These are phyloP conservation scores for Plasmodium ovale DNA, from an alignment of 169 alveolate genomes.

Conservation along the genomic window DNA sequence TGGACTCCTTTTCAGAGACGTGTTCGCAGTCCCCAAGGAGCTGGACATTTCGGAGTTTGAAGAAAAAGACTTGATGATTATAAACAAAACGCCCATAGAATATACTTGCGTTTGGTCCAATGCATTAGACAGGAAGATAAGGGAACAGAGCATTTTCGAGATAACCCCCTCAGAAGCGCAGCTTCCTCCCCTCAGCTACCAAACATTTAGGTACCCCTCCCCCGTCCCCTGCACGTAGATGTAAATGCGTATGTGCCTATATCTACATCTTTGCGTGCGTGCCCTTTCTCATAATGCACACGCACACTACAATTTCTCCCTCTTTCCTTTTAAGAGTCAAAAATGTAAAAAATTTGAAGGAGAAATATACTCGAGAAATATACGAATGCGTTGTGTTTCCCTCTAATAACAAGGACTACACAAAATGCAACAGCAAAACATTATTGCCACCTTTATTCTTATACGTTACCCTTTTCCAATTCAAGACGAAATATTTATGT, in stretches of 20 bases:
- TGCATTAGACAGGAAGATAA: constrained; percentile 17
- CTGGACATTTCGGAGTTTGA: constrained; percentile 53
- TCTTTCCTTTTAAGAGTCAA: constrained; percentile 28
- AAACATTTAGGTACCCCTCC: constrained; percentile 36
- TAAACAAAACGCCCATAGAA: constrained; percentile 68
- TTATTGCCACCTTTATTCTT: constrained; percentile 64
- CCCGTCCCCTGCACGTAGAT: not conserved
- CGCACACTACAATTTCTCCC: not conserved
- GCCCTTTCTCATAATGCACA: not conserved
- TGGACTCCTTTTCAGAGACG: constrained; percentile 55
- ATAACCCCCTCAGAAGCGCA: constrained; percentile 58
- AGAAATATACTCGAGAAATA: constrained; percentile 36
- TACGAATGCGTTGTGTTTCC: constrained; percentile 71
- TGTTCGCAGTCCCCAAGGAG: constrained; percentile 56
- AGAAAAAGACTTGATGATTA: constrained; percentile 55
- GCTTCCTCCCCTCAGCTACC: constrained; percentile 51
- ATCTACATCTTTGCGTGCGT: constrained; percentile 7
- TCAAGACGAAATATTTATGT: constrained; percentile 61
- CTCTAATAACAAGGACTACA: constrained; percentile 70
- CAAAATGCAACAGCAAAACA: constrained; percentile 68
- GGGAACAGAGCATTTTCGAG: constrained; percentile 8
- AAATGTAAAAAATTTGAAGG: constrained; percentile 46
- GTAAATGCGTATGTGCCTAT: not conserved
- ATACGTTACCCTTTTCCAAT: constrained; percentile 65
- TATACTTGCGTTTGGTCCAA: constrained; percentile 72